These are phyloP conservation scores for Anthracocystis panici-leucophaei DNA, from an alignment of 1,284 basidiomycete species.

Conservation along the genomic window DNA sequence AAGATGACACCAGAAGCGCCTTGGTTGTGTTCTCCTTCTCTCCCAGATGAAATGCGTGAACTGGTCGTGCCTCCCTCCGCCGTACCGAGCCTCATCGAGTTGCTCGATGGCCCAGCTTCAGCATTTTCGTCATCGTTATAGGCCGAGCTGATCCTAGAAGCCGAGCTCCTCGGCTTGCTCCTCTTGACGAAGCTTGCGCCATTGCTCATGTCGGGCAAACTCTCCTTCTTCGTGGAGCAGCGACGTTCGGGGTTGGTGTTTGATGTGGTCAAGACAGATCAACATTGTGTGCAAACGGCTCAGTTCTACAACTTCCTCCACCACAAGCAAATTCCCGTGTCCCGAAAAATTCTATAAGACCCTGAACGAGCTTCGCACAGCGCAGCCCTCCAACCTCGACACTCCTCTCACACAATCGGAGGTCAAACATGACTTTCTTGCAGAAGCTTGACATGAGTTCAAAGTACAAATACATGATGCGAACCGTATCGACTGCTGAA, in stretches of 20 bases:
- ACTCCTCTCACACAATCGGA: background rate
- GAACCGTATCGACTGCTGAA: background rate
- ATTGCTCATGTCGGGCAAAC: conserved; percentile 14
- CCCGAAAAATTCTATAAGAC: conserved; percentile 19
- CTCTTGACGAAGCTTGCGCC: conserved; percentile 39
- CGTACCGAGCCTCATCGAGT: background rate
- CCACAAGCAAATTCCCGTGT: conserved; percentile 15
- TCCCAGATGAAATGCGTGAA: background rate
- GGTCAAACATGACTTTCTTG: background rate
- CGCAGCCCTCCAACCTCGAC: background rate
- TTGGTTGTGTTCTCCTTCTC: conserved; percentile 5
- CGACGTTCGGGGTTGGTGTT: background rate
- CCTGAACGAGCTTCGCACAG: background rate
- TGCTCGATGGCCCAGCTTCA: conserved; percentile 15
- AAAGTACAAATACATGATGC: conserved; percentile 28
- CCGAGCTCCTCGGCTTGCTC: conserved; percentile 32
- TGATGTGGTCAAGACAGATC: background rate
- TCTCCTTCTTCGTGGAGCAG: background rate
- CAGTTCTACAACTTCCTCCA: conserved; percentile 14
- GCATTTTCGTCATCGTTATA: conserved; percentile 20
- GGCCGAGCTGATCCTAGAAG: conserved; percentile 21
- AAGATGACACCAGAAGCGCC: conserved; percentile 22
- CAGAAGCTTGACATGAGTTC: background rate
- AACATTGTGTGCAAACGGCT: background rate
- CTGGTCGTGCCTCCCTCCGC: background rate